Evolutionary conservation across 495 filamentous ascomycete genomes (phyloP).

Genomic region (Schizothecium vesticola): DNA sequence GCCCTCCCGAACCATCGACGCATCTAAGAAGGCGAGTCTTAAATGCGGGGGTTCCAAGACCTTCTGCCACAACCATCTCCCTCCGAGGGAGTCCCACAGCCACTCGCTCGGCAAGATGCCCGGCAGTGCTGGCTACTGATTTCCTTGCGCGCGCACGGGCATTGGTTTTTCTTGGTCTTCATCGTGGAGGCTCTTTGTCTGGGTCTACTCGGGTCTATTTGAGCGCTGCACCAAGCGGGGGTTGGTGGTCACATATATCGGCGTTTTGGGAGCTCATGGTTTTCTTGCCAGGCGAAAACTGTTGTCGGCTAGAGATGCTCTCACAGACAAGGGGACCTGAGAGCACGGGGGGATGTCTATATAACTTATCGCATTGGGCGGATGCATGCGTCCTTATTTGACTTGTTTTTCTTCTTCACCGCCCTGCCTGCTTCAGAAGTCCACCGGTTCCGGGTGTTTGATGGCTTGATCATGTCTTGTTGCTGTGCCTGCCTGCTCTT

Average conservation of each 20-base stretch:
- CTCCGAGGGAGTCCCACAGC: constrained; percentile 32
- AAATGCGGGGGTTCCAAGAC: constrained; percentile 39
- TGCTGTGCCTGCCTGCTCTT: background rate
- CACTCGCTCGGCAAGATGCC: constrained; percentile 46
- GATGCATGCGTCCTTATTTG: background rate
- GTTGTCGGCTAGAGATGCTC: background rate
- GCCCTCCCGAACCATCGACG: constrained; percentile 45
- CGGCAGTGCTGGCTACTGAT: constrained; percentile 41
- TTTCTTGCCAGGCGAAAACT: background rate
- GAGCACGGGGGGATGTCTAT: background rate
- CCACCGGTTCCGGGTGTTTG: background rate
- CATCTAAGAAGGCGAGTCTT: constrained; percentile 44
- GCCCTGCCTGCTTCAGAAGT: background rate
- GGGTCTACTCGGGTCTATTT: background rate
- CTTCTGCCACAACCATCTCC: constrained; percentile 47
- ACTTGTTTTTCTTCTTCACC: background rate
- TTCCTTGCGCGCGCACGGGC: background rate
- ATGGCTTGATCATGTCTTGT: background rate
- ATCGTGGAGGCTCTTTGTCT: background rate
- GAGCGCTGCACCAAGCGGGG: constrained; percentile 1
- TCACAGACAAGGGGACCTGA: background rate
- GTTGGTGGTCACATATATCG: background rate
- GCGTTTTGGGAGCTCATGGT: background rate
- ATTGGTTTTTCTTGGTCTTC: background rate
- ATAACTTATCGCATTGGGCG: background rate